Evolutionary conservation across 2,329 filamentous ascomycete species (phyloP), one percentile per base, ranked within the genome.

Genomic region (Ophidiomyces ophidiicola): DNA sequence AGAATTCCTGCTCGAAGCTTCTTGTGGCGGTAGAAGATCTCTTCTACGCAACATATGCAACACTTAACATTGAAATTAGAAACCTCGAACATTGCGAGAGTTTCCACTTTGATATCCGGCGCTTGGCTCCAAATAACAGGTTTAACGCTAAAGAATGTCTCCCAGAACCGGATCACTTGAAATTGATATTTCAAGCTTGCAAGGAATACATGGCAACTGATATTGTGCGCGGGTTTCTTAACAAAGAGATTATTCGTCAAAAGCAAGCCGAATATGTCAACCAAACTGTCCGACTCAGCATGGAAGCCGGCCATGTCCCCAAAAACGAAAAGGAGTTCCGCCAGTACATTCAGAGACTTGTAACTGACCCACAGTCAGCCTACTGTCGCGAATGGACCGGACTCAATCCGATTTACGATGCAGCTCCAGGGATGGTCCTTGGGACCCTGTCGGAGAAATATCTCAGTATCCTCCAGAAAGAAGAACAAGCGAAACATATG

Each of bases 361-460:
- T 53, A 12, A 42, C 41, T 1, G 43, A 58, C 6, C 45, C 41
- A 2, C 18, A 39, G n/a, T 52, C 48, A 12, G 36, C 26, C 30
- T 58, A 55, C 30, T 48, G 41, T 24, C 37, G 40, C 24, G 54
- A 55, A 41, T 62, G 60, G 60, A 44, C 30, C n/a, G 43, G 43
- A 1, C 44, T 56, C 10, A 48, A 54, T 15, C 45, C 54, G 4
- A 44, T 55, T 36, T 58, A 60, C 26, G 44, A 53, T 8, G 43
- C 51, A 20, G 50, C 59, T 4, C 48, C 55, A 2, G 41, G 38
- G 3, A 49, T 59, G 30, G 45, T 54, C n/a, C 45, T 61, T 12
- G 46, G 48, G 3, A 32, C 50, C 4, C 44, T 59, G n/a, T 58
- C 57, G 0, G 58, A 62, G 46, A 61, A 56, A 25, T 63, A 61